phyloP scores from a whole-genome alignment of 306 rosid genomes.

The Prinsepia uniflora region DNA sequence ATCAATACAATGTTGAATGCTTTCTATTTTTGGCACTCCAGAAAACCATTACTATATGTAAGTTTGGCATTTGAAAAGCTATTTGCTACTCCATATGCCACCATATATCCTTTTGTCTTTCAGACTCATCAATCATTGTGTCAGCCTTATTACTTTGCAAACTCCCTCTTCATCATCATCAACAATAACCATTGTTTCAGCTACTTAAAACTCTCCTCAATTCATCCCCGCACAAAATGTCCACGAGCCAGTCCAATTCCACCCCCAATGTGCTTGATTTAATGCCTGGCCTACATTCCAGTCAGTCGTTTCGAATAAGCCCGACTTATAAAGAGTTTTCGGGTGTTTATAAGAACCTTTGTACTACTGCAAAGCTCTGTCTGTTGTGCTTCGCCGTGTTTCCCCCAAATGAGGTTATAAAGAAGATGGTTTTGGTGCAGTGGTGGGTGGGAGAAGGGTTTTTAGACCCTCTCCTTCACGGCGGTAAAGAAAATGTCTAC shows the following conservation, averaged over 20 bases:
- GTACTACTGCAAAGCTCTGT: not conserved
- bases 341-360: conserved; percentile 4
- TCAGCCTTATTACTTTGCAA: too few species aligned
- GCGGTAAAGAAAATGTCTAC: not conserved
- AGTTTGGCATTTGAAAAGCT: too few species aligned
- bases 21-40: too few species aligned
- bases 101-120: too few species aligned
- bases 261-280: not conserved
- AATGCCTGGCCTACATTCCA: not conserved
- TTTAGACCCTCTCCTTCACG: not conserved
- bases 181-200: too few species aligned
- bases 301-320: not conserved
- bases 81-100: too few species aligned
- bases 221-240: not conserved
- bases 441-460: conserved; percentile 39
- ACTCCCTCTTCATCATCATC: too few species aligned
- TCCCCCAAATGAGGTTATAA: conserved; percentile 29
- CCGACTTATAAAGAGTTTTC: conserved; percentile 11
- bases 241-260: not conserved
- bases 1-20: too few species aligned
- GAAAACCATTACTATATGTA: too few species aligned
- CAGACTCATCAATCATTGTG: too few species aligned
- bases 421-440: conserved; percentile 24
- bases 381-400: conserved; percentile 25
- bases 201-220: not conserved